Percentiles rank a stretch among this genome's conserved stretches.
Evolutionary conservation across 352 stramenopile genomes (phyloP).

Genomic region (Pythium myriotylum): DNA sequence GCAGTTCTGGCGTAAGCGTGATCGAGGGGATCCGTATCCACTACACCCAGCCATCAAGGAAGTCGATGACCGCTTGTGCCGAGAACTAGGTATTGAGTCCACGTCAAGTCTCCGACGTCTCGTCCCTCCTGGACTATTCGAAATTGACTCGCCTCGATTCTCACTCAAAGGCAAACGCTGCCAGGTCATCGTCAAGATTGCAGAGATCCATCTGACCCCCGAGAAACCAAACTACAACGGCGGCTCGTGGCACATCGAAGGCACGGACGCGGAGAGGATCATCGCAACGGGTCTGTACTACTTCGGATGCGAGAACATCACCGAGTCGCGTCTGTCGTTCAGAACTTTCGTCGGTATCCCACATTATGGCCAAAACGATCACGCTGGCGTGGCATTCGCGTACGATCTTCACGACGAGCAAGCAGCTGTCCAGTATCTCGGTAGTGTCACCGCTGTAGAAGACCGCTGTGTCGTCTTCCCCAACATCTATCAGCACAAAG

Average conservation of each 20-base stretch:
- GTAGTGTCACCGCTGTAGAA: slow-evolving; percentile 16
- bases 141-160: slow-evolving; percentile 4
- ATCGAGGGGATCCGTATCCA: too few species aligned
- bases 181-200: slow-evolving; percentile 41
- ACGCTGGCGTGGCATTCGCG: slow-evolving; percentile 2
- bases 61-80: too few species aligned
- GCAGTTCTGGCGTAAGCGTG: too few species aligned
- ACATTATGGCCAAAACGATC: slow-evolving; percentile 20
- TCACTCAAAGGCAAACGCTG: slow-evolving; percentile 14
- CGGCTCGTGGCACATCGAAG: slow-evolving; percentile 35
- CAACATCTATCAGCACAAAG: slow-evolving; percentile 34
- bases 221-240: slow-evolving; percentile 29
- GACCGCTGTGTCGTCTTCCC: slow-evolving; percentile 34
- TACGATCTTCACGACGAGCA: slow-evolving; percentile 14
- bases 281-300: slow-evolving; percentile 36
- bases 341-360: slow-evolving; percentile 17
- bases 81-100: too few species aligned
- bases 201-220: slow-evolving; percentile 33
- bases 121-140: slow-evolving; percentile 18
- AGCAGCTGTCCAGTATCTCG: slow-evolving; percentile 16
- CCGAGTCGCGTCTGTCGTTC: slow-evolving; percentile 29
- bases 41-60: too few species aligned
- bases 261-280: slow-evolving; percentile 30
- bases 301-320: slow-evolving; percentile 37
- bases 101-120: neutral